phyloP scores from a whole-genome alignment of 2,329 filamentous ascomycete species.

The Xylaria sp. region DNA sequence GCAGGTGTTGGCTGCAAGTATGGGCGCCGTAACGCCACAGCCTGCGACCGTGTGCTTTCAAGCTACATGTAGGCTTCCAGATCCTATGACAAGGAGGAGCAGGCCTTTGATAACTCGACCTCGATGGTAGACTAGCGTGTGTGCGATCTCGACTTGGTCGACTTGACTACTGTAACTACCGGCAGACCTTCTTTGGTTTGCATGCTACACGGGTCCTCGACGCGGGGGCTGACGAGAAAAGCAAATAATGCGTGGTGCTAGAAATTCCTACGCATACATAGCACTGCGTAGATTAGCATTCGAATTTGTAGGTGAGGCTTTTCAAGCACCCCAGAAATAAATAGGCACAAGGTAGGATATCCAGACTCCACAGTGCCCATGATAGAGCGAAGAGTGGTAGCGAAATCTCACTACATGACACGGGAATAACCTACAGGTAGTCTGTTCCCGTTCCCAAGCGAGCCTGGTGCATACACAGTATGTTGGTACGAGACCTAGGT shows the following conservation, averaged over 20 bases:
- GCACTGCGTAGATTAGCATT: conserved; percentile 7
- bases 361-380: not conserved
- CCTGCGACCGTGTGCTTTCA: conserved; percentile 1
- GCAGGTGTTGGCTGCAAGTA: conserved; percentile 24
- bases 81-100: conserved; percentile 1
- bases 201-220: conserved; percentile 1
- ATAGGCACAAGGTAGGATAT: not conserved
- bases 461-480: not conserved
- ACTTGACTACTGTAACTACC: conserved; percentile 4
- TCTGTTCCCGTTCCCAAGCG: not conserved
- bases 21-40: not conserved
- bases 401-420: not conserved
- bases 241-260: conserved; percentile 12
- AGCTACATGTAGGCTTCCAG: not conserved
- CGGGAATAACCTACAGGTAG: not conserved
- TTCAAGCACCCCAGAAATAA: not conserved
- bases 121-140: conserved; percentile 2
- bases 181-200: not conserved
- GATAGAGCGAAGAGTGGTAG: not conserved
- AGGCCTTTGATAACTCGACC: not conserved
- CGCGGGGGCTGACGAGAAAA: conserved; percentile 16
- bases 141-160: not conserved
- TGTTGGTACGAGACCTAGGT: not conserved
- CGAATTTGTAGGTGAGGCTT: conserved; percentile 8
- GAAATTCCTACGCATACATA: not conserved